Percentiles rank a stretch among this genome's conserved stretches.
phyloP scores from a whole-genome alignment of 2,329 filamentous ascomycete species.

The Akanthomyces uredinophilus region DNA sequence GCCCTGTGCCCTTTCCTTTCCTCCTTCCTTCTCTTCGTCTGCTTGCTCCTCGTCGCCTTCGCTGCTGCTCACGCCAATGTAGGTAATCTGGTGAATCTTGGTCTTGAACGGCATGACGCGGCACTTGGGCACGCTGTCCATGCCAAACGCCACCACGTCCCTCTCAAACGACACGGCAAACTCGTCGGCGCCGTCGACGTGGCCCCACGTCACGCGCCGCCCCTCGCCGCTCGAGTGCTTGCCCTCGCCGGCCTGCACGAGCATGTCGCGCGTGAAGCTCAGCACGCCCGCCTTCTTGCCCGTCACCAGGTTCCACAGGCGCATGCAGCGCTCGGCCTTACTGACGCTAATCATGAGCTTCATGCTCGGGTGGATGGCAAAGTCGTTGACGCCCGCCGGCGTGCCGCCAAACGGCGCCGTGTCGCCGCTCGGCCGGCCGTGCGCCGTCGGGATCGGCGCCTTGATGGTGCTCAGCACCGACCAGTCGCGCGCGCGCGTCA shows the following conservation, averaged over 20 bases:
- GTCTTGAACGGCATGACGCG: slow-evolving; percentile 63
- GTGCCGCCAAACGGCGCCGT: slow-evolving; percentile 76
- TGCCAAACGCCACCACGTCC: slow-evolving; percentile 77
- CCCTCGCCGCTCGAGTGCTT: slow-evolving; percentile 78
- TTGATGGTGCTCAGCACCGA: slow-evolving; percentile 82
- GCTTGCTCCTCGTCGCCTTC: too few relatives aligned
- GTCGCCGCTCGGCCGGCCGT: slow-evolving; percentile 80
- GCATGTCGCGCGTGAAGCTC: slow-evolving; percentile 70
- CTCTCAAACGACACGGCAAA: slow-evolving; percentile 88
- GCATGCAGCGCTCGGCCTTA: slow-evolving; percentile 84
- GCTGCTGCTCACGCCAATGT: slow-evolving; percentile 52
- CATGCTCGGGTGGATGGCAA: slow-evolving; percentile 92
- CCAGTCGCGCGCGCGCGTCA: slow-evolving; percentile 86
- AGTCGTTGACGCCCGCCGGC: slow-evolving; percentile 87
- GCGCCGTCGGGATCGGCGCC: slow-evolving; percentile 74
- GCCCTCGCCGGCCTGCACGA: slow-evolving; percentile 71
- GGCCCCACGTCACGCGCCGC: slow-evolving; percentile 74
- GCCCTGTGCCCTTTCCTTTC: too few relatives aligned
- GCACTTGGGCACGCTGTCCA: slow-evolving; percentile 78
- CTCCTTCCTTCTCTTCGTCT: too few relatives aligned
- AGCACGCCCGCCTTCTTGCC: slow-evolving; percentile 92
- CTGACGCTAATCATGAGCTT: slow-evolving; percentile 94
- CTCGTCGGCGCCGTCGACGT: slow-evolving; percentile 64
- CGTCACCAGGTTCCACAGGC: slow-evolving; percentile 94
- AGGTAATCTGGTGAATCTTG: slow-evolving; percentile 79